A percentile compares a stretch with the other conserved stretches of the same genome.
These are phyloP conservation scores for Nakazawaea siamensis DNA, from an alignment of 805 yeast genomes.

Conservation along the genomic window DNA sequence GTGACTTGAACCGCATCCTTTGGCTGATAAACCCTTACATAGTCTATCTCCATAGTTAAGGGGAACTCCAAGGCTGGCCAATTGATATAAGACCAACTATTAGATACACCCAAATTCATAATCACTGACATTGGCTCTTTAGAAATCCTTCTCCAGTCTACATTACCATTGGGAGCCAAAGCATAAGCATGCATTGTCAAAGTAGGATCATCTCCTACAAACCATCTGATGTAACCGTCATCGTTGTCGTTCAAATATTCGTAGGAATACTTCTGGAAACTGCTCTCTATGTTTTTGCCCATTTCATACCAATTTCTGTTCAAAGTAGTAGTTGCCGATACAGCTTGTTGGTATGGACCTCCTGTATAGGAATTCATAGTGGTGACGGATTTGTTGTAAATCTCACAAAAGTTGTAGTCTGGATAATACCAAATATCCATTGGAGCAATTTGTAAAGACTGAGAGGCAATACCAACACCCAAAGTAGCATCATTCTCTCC, in stretches of 20 bases:
- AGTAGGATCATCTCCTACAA: constrained; percentile 38
- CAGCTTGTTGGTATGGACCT: constrained; percentile 43
- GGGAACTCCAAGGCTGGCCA: constrained; percentile 39
- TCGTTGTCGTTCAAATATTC: constrained; percentile 32
- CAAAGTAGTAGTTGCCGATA: constrained; percentile 36
- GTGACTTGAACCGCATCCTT: constrained; percentile 27
- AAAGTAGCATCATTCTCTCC: constrained; percentile 28
- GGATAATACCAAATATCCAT: constrained; percentile 45
- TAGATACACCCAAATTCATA: constrained; percentile 40
- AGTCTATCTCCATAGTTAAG: constrained; percentile 32
- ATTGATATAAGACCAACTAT: constrained; percentile 42
- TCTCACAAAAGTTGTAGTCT: constrained; percentile 36
- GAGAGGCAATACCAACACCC: constrained; percentile 35
- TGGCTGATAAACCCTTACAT: constrained; percentile 43
- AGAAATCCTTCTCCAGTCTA: constrained; percentile 38
- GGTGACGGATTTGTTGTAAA: constrained; percentile 31
- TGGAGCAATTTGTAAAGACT: constrained; percentile 44
- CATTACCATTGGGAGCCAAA: constrained; percentile 40
- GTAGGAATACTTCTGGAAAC: constrained; percentile 34
- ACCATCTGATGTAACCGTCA: constrained; percentile 35
- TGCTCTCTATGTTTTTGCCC: constrained; percentile 20
- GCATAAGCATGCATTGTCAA: constrained; percentile 33
- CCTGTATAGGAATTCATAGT: constrained; percentile 39
- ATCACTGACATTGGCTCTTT: constrained; percentile 44
- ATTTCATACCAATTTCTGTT: constrained; percentile 37